Base-by-base conservation (phyloP, 148 eudicot species). In the Hydrangea macrophylla region DNA sequence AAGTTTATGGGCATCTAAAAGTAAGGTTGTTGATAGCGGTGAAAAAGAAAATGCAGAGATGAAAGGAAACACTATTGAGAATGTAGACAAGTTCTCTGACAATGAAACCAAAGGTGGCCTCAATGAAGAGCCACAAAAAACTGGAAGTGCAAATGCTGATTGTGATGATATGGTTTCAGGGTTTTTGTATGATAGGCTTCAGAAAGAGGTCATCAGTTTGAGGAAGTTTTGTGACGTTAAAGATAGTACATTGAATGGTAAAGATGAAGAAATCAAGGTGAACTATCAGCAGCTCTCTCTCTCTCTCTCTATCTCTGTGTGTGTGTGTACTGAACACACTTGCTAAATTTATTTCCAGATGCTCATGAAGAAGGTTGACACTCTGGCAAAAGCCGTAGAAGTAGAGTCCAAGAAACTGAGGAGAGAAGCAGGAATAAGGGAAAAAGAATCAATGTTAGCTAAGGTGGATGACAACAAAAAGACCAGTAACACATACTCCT, bases 261-360 rank as follows among this genome's bases (percentile, higher is more conserved):
- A 88, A 80, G 92, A 88, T 55, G 96, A 86, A 70, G 97, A 94
- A 81, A 82, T 83, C 64, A 86, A 84, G 97, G 97, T 87, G 48
- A 80, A 61, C 35, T n/a, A 72, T 44, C 64, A 28, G 8, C 26
- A 66, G 8, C 0, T 27, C 8, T 42, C 55, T 26, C 60, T 60
- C 53, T 22, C 24, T 42, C 23, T 23, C 26, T 24, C 23, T 26
- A 60, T 10, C 30, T 70, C 17, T 11, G 35, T 0, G 9, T 9
- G 20, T 33, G 3, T 13, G n/a, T 17, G 20, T 25, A 55, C 55
- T 73, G 15, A 73, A 48, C 54, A 6, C 30, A 5, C 22, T 37
- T 57, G 62, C 32, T 70, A 39, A 60, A 31, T 63, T 60, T 55
- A 27, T 66, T 57, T 69, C 15, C 83, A 93, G 96, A 63, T 79